These are phyloP conservation scores for Picea sitchensis DNA, from an alignment of 75 land plant species.

Conservation along the genomic window DNA sequence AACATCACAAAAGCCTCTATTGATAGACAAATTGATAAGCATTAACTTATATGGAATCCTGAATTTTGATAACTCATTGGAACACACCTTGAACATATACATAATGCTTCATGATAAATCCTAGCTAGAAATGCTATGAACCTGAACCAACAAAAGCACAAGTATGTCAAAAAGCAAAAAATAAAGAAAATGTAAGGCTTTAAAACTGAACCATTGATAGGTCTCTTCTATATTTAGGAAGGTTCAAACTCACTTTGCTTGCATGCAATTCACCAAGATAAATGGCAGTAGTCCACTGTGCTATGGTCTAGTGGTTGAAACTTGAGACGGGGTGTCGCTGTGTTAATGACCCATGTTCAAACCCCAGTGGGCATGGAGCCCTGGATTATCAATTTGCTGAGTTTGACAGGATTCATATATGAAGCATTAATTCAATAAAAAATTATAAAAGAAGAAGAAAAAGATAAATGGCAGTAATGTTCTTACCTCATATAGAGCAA, in stretches of 20 bases:
- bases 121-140: not conserved
- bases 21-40: not conserved
- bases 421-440: too few relatives aligned
- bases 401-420: too few relatives aligned
- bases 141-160: not conserved
- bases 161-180: not conserved
- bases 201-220: not conserved
- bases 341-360: too few relatives aligned
- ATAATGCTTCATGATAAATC: not conserved
- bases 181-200: not conserved
- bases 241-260: not conserved
- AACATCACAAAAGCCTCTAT: not conserved
- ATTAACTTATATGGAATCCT: not conserved
- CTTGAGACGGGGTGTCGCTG: too few relatives aligned
- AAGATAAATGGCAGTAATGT: not conserved
- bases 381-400: too few relatives aligned
- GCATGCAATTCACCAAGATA: slow-evolving; percentile 1
- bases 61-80: not conserved
- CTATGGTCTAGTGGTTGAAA: too few relatives aligned
- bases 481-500: not conserved
- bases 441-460: too few relatives aligned
- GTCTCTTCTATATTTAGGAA: not conserved
- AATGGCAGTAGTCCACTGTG: not conserved
- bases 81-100: not conserved
- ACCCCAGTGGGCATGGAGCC: too few relatives aligned